Conservation (phyloP, 495 filamentous ascomycete species). For the Annulohypoxylon maeteangense region DNA sequence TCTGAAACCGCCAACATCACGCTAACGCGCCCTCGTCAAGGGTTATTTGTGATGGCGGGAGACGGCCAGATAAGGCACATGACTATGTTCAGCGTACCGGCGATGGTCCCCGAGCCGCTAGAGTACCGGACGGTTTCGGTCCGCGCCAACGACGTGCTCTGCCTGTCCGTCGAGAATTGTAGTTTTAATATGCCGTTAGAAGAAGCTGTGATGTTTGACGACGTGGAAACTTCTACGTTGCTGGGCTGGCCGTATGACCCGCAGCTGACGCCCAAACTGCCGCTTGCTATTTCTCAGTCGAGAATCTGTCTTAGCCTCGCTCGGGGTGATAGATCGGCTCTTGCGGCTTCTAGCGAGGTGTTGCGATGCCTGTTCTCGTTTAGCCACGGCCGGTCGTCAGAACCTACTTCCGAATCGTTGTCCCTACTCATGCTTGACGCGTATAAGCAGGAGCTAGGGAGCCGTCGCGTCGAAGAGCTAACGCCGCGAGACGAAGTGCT, state of each 20-base stretch:
- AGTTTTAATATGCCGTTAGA: slow-evolving; percentile 47
- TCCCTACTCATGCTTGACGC: slow-evolving; percentile 41
- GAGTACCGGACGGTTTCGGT: slow-evolving; percentile 31
- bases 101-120: slow-evolving; percentile 10
- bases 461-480: slow-evolving; percentile 24
- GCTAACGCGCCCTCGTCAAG: slow-evolving; percentile 39
- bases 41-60: slow-evolving; percentile 41
- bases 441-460: slow-evolving; percentile 12
- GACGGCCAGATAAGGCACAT: slow-evolving; percentile 27
- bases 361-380: slow-evolving; percentile 1
- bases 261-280: slow-evolving; percentile 30
- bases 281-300: slow-evolving; percentile 8
- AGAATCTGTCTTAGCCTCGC: slow-evolving; percentile 35
- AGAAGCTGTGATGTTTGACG: slow-evolving; percentile 10
- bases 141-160: slow-evolving; percentile 33
- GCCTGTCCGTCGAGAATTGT: slow-evolving; percentile 46
- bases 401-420: not conserved
- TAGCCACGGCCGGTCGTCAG: not conserved
- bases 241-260: slow-evolving; percentile 45
- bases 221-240: not conserved
- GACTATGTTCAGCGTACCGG: not conserved
- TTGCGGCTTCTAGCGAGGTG: not conserved
- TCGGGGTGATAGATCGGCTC: not conserved
- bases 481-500: slow-evolving; percentile 22
- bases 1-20: slow-evolving; percentile 25